These are phyloP conservation scores for Leishmania tarentolae DNA, from an alignment of 208 protist species.

Conservation along the genomic window DNA sequence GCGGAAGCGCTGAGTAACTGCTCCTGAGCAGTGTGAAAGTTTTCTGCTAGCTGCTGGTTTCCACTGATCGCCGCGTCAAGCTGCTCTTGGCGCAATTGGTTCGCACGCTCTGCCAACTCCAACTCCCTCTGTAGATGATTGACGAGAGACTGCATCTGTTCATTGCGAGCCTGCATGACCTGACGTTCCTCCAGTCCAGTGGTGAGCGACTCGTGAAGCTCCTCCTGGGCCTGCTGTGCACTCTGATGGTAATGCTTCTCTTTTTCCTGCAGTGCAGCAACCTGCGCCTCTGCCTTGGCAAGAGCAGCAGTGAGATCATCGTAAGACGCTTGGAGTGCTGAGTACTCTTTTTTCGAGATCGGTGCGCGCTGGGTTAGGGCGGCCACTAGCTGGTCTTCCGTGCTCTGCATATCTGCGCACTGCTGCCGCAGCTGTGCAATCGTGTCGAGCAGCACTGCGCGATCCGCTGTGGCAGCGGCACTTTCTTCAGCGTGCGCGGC, in stretches of 20 bases:
- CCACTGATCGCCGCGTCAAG: conserved; percentile 10
- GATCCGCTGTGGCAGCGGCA: conserved; percentile 8
- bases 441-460: conserved; percentile 19
- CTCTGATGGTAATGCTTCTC: conserved; percentile 2
- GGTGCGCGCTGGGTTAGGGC: conserved; percentile 32
- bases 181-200: conserved; percentile 3
- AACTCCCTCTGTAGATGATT: conserved; percentile 29
- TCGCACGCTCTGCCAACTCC: conserved; percentile 21
- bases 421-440: conserved; percentile 18
- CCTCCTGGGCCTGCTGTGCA: background rate
- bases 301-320: conserved; percentile 1
- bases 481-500: conserved; percentile 8
- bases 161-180: conserved; percentile 13
- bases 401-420: conserved; percentile 16
- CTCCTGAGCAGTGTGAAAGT: background rate
- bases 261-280: conserved; percentile 11
- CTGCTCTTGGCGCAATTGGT: conserved; percentile 32
- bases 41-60: conserved; percentile 14
- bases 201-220: conserved; percentile 11
- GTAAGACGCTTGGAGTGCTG: conserved; percentile 11
- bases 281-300: conserved; percentile 14
- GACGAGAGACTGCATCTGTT: conserved; percentile 20
- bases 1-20: conserved; percentile 1
- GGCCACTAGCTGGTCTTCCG: conserved; percentile 19
- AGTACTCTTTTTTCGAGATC: conserved; percentile 23